These are phyloP conservation scores for Cercospora sp. DNA, from an alignment of 2,329 filamentous ascomycete genomes.

Conservation along the genomic window DNA sequence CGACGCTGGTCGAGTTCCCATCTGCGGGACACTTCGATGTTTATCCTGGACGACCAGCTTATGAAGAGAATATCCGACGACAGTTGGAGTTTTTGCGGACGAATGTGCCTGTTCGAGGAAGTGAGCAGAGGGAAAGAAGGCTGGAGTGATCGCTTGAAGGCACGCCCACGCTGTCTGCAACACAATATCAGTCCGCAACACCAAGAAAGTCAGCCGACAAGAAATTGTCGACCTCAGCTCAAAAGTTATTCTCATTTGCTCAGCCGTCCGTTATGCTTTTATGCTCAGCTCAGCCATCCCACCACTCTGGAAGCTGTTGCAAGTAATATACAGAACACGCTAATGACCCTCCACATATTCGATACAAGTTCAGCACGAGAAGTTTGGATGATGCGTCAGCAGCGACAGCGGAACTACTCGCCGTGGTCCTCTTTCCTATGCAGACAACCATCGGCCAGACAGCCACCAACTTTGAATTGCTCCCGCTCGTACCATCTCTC, in stretches of 20 bases:
- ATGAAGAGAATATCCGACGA: not conserved
- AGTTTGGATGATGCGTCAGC: not conserved
- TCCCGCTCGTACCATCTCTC: constrained; percentile 15
- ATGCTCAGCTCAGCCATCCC: not conserved
- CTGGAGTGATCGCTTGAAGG: not conserved
- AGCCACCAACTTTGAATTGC: constrained; percentile 12
- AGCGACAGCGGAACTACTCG: not conserved
- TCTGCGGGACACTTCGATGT: not conserved
- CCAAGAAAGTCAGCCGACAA: not conserved
- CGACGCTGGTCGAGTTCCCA: not conserved
- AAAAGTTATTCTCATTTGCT: not conserved
- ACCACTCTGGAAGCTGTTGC: not conserved
- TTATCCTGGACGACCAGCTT: not conserved
- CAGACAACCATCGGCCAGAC: constrained; percentile 9
- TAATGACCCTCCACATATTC: not conserved
- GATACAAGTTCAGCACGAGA: not conserved
- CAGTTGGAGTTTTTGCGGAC: not conserved
- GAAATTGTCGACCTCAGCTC: not conserved
- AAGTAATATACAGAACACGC: constrained; percentile 8
- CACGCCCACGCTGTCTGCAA: not conserved
- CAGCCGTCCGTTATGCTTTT: constrained; percentile 1
- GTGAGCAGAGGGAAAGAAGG: too few species aligned
- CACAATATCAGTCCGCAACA: not conserved
- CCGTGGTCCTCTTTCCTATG: constrained; percentile 8
- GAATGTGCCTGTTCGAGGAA: not conserved